phyloP scores from a whole-genome alignment of 305 asterid genomes.

The Caryopteris hybrid region DNA sequence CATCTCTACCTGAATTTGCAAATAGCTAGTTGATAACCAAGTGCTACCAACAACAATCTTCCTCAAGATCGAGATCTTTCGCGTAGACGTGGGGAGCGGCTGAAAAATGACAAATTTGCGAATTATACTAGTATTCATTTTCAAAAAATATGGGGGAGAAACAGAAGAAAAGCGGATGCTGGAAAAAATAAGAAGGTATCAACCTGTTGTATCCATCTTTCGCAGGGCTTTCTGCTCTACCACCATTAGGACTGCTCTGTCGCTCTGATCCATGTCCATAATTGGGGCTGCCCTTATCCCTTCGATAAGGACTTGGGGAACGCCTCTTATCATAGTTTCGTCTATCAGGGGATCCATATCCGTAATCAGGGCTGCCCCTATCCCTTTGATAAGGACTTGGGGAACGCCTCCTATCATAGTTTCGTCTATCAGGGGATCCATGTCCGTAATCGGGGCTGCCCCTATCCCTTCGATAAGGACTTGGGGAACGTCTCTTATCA shows the following conservation, averaged over 20 bases:
- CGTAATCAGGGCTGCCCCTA: constrained; percentile 95
- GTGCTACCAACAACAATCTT: neutral
- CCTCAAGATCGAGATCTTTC: constrained; percentile 58
- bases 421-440: constrained; percentile 58
- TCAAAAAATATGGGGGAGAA: neutral
- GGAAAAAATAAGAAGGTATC: too few relatives aligned
- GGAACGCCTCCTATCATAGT: too few relatives aligned
- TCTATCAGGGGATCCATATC: constrained; percentile 66
- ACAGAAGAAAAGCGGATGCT: too few relatives aligned
- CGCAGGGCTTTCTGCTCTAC: constrained; percentile 55
- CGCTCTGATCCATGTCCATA: constrained; percentile 77
- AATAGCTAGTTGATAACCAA: neutral
- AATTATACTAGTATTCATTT: neutral
- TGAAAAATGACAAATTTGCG: constrained; percentile 22
- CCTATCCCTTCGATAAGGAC: constrained; percentile 81
- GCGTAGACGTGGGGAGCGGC: constrained; percentile 59
- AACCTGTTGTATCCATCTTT: constrained; percentile 61
- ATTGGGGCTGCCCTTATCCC: constrained; percentile 92
- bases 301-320: too few relatives aligned
- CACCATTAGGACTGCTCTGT: constrained; percentile 58
- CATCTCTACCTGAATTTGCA: neutral
- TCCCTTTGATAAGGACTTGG: constrained; percentile 61
- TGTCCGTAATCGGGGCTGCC: too few relatives aligned
- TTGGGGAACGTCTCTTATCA: too few relatives aligned
- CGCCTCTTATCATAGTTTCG: too few relatives aligned